Evolutionary conservation across 768 basidiomycete species (phyloP), one percentile per base, ranked within the genome.

Genomic region (Suillus discolor): DNA sequence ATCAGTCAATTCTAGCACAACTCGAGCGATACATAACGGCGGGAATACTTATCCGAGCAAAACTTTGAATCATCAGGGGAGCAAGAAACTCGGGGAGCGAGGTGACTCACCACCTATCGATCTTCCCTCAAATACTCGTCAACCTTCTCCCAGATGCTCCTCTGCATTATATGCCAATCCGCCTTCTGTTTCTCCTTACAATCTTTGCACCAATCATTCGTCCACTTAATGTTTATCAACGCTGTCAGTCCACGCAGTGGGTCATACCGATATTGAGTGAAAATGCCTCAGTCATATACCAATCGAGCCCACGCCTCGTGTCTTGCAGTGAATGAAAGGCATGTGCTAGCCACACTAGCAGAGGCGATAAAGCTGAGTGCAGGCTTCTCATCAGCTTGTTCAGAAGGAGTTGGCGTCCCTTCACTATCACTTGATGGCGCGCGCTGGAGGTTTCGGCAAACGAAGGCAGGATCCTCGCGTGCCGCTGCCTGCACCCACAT

Each of bases 181-280:
- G 2, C 67, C 59, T 67, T 63, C 66, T 74, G 66, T 63, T 62
- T 68, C 41, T 65, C 60, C 39, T 75, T 73, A 67, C 82, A 82
- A 41, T 66, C 73, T 18, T 68, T 65, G 63, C 82, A 82, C 63
- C 72, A 80, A 38, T 72, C 70, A 5, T 67, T 69, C 57, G 60
- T 68, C 67, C 72, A 74, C 13, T 72, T 61, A 20, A 77, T 68
- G 0, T 73, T 71, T 23, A 70, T 65, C 41, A 82, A 68, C 13
- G 63, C 69, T 54, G 75, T 69, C 18, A 83, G 64, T 15, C 79
- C 81, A 51, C 71, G 73, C 34, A 82, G 57, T n/a, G 78, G 75
- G 62, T 82, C 80, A 42, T 68, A 68, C 61, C 77, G 67, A 36
- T 72, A 75, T 18, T 68, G 66, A 34, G 72, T 73, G 57, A 72